Base-by-base conservation (phyloP, 495 filamentous ascomycete genomes). In the Coniosporium apollinis region DNA sequence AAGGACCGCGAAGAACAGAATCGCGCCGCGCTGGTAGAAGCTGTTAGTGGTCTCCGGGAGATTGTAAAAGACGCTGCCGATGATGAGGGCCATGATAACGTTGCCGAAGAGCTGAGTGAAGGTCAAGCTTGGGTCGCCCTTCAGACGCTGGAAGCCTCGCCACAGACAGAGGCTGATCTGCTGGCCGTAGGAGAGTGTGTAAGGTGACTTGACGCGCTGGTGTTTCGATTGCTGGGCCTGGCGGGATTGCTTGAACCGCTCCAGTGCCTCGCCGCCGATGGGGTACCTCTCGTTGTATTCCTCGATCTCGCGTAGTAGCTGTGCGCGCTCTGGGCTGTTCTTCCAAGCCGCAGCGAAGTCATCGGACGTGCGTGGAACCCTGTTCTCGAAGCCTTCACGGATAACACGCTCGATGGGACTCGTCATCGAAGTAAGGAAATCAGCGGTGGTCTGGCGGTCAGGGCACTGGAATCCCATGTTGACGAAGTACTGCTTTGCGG, bases 1-100 rank as follows among this genome's bases (percentile, higher is more conserved):
- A 22, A 94, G 62, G 48, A 86, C 74, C 21, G 82, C 75, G 50
- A 93, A 91, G 66, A 93, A 94, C 7, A 94, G 59, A 3, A 94
- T 58, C 29, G 78, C 78, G n/a, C 79, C 82, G 14, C 81, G 69
- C 37, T 67, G 64, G 60, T 74, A 94, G 58, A 92, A 87, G 52
- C 69, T 77, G 19, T 50, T 47, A 1, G 83, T 81, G 10, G 62
- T 62, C 3, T 58, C 48, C 13, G 63, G 49, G 6, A 89, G 50
- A 43, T 91, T 76, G 57, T 74, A 87, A 59, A 92, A 94, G 28
- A 93, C 72, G 45, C 70, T 79, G 14, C 76, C 68, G 46, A 92
- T 70, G 51, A 94, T 76, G 16, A 94, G 57, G 11, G 80, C 64
- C 69, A 87, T 76, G 46, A 67, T 49, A 34, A 65, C 62, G 47